Base-by-base conservation (phyloP, 2,329 filamentous ascomycete genomes). In the Dendrostoma leiphaemia region DNA sequence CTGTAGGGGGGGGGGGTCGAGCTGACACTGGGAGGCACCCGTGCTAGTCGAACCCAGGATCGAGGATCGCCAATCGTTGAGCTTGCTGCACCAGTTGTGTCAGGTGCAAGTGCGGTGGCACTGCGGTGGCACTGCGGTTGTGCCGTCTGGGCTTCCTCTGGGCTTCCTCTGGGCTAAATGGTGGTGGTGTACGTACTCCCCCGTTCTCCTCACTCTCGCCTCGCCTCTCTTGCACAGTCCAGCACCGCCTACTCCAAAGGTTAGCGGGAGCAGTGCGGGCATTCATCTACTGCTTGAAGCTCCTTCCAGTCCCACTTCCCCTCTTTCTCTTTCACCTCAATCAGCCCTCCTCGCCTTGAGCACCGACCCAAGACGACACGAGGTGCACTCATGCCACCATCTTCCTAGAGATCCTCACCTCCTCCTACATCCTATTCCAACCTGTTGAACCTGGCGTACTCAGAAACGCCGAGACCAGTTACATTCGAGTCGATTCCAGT, bases 261-360 rank as follows among this genome's bases (percentile, higher is more conserved):
- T n/a, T n/a, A n/a, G n/a, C n/a, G n/a, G 38, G 21, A 38, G 35
- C 35, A 21, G 4, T 21, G 17, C 35, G 6, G 17, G 17, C 35
- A 26, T 46, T 21, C 29, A 34, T 46, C 29, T 46, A 28, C 19
- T 32, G 17, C 37, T 43, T 23, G 24, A 34, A 51, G 37, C 48
- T 54, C 37, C 29, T 43, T 43, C 34, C 32, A 1, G 8, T 41
- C 40, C 31, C 24, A 31, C 41, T 45, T 31, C 45, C 54, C 50
- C 48, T 58, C 56, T 52, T 46, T 54, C 23, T 51, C 41, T 57
- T 53, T 53, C 26, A 28, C 43, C 43, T 19, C 35, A 57, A 51
- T 54, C 54, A 59, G 59, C 62, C 60, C 60, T 60, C 61, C 64
- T 62, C 60, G 45, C 47, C 57, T 41, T 51, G 48, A 41, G 21